Evolutionary conservation across 208 protist species (phyloP).

Genomic region (Acanthamoeba sp.): DNA sequence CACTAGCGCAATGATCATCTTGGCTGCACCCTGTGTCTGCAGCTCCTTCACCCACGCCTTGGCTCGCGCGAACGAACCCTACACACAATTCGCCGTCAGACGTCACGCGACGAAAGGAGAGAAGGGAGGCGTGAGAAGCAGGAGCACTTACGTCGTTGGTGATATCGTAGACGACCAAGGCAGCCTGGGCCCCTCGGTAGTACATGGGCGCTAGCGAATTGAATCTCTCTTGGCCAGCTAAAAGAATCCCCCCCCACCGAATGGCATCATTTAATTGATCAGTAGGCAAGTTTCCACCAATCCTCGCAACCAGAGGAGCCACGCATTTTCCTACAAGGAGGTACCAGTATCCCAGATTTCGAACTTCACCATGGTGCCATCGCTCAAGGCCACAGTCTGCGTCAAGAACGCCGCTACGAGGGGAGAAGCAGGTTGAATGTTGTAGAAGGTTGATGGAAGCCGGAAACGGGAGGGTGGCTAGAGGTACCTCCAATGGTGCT

Average conservation of each 20-base stretch:
- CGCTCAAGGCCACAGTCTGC: conserved; percentile 93
- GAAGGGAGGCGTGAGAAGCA: neutral
- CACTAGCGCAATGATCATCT: conserved; percentile 84
- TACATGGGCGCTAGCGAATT: conserved; percentile 95
- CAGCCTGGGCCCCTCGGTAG: conserved; percentile 92
- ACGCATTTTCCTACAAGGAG: no score
- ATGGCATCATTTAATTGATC: neutral
- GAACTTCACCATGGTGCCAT: conserved; percentile 94
- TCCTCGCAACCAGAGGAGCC: neutral
- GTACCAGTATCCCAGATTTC: conserved; percentile 93
- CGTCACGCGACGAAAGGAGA: neutral
- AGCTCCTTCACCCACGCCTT: conserved; percentile 86
- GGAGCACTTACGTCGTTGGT: conserved; percentile 84
- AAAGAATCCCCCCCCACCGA: conserved; percentile 1
- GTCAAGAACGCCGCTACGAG: conserved; percentile 93
- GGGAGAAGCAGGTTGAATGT: neutral
- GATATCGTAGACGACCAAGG: conserved; percentile 95
- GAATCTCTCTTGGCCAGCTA: conserved; percentile 91
- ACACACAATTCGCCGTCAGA: neutral
- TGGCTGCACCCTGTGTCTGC: conserved; percentile 83
- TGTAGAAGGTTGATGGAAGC: neutral
- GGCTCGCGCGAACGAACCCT: conserved; percentile 83
- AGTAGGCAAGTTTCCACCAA: no score
- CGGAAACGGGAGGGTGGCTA: neutral
- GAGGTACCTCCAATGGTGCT: conserved; percentile 94